Evolutionary conservation across 768 basidiomycete species (phyloP).

Genomic region (Termitomyces titanicus): DNA sequence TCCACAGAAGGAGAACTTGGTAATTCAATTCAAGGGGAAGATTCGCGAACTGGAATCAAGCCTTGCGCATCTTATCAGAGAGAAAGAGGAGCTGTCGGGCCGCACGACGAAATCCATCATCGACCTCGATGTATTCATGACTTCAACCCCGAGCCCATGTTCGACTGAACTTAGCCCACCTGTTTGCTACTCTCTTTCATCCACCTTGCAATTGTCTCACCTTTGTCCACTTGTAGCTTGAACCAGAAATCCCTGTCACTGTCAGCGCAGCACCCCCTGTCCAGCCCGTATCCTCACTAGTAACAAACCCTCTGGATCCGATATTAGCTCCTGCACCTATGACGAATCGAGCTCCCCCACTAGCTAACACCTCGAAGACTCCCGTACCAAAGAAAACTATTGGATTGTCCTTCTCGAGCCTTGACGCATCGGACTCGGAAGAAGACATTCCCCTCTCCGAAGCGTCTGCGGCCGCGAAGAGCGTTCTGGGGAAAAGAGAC

Average conservation of each 20-base stretch:
- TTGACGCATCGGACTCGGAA: slow-evolving; percentile 12
- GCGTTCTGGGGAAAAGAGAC: slow-evolving; percentile 12
- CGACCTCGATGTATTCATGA: slow-evolving; percentile 35
- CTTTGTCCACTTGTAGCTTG: neutral
- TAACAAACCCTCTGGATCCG: neutral
- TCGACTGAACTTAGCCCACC: neutral
- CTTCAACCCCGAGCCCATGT: slow-evolving; percentile 27
- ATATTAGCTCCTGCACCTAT: neutral
- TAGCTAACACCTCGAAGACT: neutral
- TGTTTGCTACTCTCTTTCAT: neutral
- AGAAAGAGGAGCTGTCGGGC: slow-evolving; percentile 25
- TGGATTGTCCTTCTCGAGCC: slow-evolving; percentile 6
- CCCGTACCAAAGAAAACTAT: neutral
- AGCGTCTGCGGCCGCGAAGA: neutral
- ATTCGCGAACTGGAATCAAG: slow-evolving; percentile 42
- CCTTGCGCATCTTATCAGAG: slow-evolving; percentile 42
- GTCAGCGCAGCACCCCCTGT: neutral
- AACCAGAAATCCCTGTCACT: neutral
- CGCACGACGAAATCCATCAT: slow-evolving; percentile 32
- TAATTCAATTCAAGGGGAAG: slow-evolving; percentile 39
- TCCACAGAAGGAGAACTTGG: slow-evolving; percentile 33
- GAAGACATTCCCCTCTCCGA: slow-evolving; percentile 17
- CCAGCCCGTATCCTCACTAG: neutral
- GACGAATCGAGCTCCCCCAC: neutral
- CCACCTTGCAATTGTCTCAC: neutral